Percentiles rank a stretch among this genome's conserved stretches.
phyloP scores from a whole-genome alignment of 805 yeast species.

The Saturnispora quitensis region DNA sequence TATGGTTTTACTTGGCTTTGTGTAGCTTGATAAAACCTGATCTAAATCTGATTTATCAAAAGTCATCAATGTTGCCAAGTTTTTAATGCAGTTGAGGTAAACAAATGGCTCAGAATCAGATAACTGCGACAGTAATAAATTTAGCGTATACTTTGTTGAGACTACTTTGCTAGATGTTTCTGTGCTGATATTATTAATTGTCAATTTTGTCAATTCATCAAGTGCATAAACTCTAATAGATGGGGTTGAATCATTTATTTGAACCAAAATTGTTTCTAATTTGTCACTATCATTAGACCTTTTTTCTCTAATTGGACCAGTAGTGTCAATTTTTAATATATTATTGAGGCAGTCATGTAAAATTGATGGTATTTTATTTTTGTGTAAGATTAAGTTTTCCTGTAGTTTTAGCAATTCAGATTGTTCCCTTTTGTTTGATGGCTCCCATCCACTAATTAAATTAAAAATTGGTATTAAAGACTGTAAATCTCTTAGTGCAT shows the following conservation, averaged over 20 bases:
- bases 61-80: constrained; percentile 53
- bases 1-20: constrained; percentile 18
- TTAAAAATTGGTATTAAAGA: constrained; percentile 19
- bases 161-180: neutral
- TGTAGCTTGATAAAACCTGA: constrained; percentile 11
- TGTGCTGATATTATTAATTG: constrained; percentile 23
- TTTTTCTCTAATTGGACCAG: neutral
- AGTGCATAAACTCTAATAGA: constrained; percentile 88
- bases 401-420: constrained; percentile 10
- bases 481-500: constrained; percentile 24
- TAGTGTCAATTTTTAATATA: constrained; percentile 2
- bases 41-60: constrained; percentile 21
- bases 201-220: constrained; percentile 46
- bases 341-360: neutral
- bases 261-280: constrained; percentile 52
- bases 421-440: constrained; percentile 5
- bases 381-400: neutral
- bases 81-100: constrained; percentile 76
- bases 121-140: constrained; percentile 54
- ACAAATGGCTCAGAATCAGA: constrained; percentile 80
- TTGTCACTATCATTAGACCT: constrained; percentile 29
- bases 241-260: constrained; percentile 66
- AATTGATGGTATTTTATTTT: constrained; percentile 1
- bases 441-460: constrained; percentile 3
- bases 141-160: constrained; percentile 39